A percentile compares a stretch with the other conserved stretches of the same genome.
phyloP scores from a whole-genome alignment of 2,329 filamentous ascomycete genomes.

The Fusarium mexicanum region DNA sequence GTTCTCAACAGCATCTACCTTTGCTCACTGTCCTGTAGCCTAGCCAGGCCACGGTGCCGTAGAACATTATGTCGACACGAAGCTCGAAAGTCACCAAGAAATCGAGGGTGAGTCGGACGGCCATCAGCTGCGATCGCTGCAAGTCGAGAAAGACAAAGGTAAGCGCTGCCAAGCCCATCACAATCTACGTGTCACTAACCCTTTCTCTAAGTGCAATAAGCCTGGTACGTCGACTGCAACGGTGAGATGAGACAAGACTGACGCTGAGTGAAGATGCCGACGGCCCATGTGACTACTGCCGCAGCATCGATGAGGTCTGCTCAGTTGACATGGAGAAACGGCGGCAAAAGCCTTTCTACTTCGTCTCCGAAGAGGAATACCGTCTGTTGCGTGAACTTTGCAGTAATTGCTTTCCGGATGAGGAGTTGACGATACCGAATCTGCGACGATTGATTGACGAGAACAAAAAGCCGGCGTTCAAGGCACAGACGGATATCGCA shows the following conservation, averaged over 20 bases:
- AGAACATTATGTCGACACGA: not conserved
- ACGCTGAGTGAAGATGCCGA: not conserved
- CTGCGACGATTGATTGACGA: not conserved
- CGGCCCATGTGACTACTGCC: not conserved
- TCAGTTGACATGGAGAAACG: not conserved
- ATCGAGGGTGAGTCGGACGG: not conserved
- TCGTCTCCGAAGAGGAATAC: rapidly evolving
- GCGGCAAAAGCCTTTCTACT: not conserved
- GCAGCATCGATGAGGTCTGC: not conserved
- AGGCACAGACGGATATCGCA: rapidly evolving
- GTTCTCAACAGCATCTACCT: not conserved
- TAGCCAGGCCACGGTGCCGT: rapidly evolving
- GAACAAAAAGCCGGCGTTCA: not conserved
- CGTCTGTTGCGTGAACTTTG: rapidly evolving
- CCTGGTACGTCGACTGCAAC: not conserved
- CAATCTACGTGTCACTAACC: not conserved
- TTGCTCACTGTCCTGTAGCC: no score
- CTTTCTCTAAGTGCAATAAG: not conserved
- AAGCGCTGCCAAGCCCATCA: not conserved
- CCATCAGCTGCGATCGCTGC: not conserved
- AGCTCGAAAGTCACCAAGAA: not conserved
- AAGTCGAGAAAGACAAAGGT: not conserved
- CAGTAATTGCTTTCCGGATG: not conserved
- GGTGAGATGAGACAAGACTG: rapidly evolving
- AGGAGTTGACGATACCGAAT: not conserved